Conservation (phyloP, 1,284 basidiomycete species). For the Athelia sp. region DNA sequence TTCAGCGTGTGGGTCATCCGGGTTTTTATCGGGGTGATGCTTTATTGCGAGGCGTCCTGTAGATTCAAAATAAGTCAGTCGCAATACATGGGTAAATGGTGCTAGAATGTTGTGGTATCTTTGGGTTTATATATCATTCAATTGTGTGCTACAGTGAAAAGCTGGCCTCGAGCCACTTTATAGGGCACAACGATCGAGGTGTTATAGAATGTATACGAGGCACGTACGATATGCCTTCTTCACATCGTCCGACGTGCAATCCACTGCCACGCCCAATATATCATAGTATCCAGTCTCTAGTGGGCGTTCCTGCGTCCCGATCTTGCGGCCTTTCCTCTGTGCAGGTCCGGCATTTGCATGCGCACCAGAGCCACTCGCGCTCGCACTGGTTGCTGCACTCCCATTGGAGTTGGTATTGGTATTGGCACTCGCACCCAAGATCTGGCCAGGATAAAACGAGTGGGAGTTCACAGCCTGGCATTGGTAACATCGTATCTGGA, state of each 20-base stretch:
- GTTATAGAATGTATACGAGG: not conserved
- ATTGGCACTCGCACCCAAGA: constrained; percentile 30
- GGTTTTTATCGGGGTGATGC: constrained; percentile 90
- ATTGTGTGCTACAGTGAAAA: too few species aligned
- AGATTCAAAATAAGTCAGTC: too few species aligned
- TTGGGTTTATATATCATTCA: too few species aligned
- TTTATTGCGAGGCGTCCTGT: constrained; percentile 92
- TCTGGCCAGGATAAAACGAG: constrained; percentile 59
- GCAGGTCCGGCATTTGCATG: constrained; percentile 17
- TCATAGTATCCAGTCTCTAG: constrained; percentile 90
- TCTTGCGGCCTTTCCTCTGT: constrained; percentile 54
- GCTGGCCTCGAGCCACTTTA: not conserved
- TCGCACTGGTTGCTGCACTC: constrained; percentile 10
- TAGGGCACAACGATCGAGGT: too few species aligned
- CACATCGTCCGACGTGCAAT: constrained; percentile 80
- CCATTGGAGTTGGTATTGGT: constrained; percentile 4
- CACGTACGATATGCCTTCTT: constrained; percentile 91
- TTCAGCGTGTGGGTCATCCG: constrained; percentile 87
- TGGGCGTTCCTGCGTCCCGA: constrained; percentile 85
- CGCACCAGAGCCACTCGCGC: constrained; percentile 14
- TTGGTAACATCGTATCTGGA: constrained; percentile 67
- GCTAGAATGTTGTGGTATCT: too few species aligned
- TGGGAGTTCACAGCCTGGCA: constrained; percentile 58
- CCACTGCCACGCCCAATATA: constrained; percentile 69
- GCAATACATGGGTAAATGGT: too few species aligned